Evolutionary conservation across 805 yeast species (phyloP), one percentile per base, ranked within the genome.

Genomic region (Wickerhamomyces queroliae): DNA sequence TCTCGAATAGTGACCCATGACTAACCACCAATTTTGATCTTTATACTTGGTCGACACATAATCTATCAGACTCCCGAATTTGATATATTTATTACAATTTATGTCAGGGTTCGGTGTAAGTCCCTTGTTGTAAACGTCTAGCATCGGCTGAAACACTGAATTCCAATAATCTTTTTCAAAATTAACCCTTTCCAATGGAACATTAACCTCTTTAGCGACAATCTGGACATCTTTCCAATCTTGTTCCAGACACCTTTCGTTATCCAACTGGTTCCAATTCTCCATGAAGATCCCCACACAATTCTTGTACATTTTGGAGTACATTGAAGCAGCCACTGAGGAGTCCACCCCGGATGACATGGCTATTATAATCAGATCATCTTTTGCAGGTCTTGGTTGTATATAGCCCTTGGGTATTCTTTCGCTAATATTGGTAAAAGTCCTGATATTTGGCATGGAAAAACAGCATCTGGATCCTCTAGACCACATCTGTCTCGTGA

Each of bases 261-360:
- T 66, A 52, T 59, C 44, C 55, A 47, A 40, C 58, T 66, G 40
- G 53, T 44, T 29, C 63, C 55, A 93, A 63, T 93, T 93, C 30
- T 88, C 84, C 98, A 93, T 93, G 61, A 85, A 91, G 2, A 93
- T 70, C 0, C 97, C 99, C 33, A 70, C 61, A 2, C 85, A 93
- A 34, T 83, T 76, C 3, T 65, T 64, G 48, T 71, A 76, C 25
- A 64, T 55, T n/a, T 67, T 61, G 7, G 86, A 66, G 48, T 70
- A 79, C 44, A 85, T 40, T 0, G 84, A 78, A 0, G 98, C 97
- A 3, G 84, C 76, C 1, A 90, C 88, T 1, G 96, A 83, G 0
- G 97, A 90, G 60, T 93, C 99, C 1, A 93, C 98, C 0, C 99
- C 99, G 0, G 95, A 85, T 1, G 96, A 87, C 96, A 93, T 86